Evolutionary conservation across 768 basidiomycete species (phyloP).

Genomic region (Lactifluus hygrophoroides): DNA sequence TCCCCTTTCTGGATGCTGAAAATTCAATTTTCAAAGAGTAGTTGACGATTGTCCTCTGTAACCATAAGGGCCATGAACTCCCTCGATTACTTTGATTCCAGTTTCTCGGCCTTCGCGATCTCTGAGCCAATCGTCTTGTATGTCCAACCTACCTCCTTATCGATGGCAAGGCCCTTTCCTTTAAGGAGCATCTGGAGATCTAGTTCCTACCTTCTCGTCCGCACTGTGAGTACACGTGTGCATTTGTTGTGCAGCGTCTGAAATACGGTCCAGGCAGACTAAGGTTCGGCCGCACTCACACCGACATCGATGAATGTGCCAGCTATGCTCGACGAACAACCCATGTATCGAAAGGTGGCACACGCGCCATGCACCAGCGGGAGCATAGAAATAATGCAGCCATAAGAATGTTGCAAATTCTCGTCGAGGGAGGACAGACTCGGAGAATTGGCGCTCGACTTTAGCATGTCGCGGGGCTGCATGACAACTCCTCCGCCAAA

Average conservation of each 20-base stretch:
- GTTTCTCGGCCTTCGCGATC: neutral
- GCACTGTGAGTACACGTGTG: neutral
- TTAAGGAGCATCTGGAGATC: neutral
- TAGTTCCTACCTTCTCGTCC: neutral
- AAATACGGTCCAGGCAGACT: neutral
- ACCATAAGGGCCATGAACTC: neutral
- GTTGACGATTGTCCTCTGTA: neutral
- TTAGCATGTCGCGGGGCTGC: neutral
- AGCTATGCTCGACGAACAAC: neutral
- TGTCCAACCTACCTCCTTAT: neutral
- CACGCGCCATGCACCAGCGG: neutral
- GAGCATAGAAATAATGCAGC: too few species aligned
- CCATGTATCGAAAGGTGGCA: neutral
- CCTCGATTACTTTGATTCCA: neutral
- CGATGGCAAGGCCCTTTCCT: neutral
- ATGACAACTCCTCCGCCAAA: neutral
- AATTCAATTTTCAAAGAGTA: neutral
- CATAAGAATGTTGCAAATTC: too few species aligned
- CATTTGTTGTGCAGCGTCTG: neutral
- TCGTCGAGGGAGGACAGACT: too few species aligned
- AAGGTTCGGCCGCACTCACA: neutral
- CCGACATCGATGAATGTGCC: neutral
- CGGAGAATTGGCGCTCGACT: too few species aligned
- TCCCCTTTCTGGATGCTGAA: neutral
- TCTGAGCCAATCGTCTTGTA: neutral